Percentiles rank a stretch among this genome's conserved stretches.
Conservation (phyloP, 140 eudicot species). For the Flaveria floridana region DNA sequence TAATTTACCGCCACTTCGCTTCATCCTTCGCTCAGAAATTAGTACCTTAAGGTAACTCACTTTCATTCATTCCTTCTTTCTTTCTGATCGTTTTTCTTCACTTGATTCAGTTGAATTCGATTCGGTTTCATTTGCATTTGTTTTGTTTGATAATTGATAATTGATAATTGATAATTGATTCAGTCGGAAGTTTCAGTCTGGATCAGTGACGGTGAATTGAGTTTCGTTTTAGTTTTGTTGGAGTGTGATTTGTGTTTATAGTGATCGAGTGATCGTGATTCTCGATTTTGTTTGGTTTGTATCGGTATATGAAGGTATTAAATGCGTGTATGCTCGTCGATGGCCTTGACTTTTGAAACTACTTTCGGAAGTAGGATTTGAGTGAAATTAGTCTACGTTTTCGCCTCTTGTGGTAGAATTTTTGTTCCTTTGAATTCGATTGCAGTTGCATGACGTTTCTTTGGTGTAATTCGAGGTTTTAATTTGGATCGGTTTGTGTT, state of each 20-base stretch:
- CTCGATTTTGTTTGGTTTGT: conserved; percentile 13
- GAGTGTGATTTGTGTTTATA: conserved; percentile 1
- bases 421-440: not conserved
- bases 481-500: conserved; percentile 4
- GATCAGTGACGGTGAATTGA: conserved; percentile 13
- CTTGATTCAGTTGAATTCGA: not conserved
- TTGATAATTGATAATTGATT: not conserved
- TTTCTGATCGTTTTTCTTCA: too few relatives aligned
- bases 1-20: conserved; percentile 17
- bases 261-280: not conserved
- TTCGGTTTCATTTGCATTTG: not conserved
- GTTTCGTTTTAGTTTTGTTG: conserved; percentile 3
- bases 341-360: conserved; percentile 34
- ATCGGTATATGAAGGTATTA: not conserved
- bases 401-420: not conserved
- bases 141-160: not conserved
- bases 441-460: conserved; percentile 6
- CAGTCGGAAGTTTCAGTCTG: not conserved
- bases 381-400: conserved; percentile 16
- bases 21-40: not conserved
- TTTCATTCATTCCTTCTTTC: too few relatives aligned
- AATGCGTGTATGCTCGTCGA: not conserved
- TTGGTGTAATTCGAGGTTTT: not conserved
- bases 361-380: conserved; percentile 16
- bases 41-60: too few relatives aligned